Evolutionary conservation across 495 filamentous ascomycete genomes (phyloP), one percentile per base, ranked within the genome.

Genomic region (Podospora comata): DNA sequence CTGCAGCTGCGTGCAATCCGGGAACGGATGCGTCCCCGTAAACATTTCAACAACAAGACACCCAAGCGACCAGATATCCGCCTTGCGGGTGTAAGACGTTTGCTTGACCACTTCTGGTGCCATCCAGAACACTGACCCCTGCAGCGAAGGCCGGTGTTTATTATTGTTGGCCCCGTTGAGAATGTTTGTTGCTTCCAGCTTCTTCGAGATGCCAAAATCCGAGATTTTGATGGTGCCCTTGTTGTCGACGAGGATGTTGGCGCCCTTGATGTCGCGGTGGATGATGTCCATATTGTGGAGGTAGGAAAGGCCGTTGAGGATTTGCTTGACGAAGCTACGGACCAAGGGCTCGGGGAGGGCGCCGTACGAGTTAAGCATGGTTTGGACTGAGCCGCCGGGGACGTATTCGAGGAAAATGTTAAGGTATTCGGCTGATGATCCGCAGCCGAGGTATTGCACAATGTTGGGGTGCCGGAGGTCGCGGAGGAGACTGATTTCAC

Each of bases 321-420:
- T 99, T 79, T 99, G 96, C 15, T 93, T 91, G 70, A 97, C 94
- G 71, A 99, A 98, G 78, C 92, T 97, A 74, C 94, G 91, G 69
- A 99, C 92, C 60, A 99, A 85, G 2, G 93, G 92, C 72, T 99
- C 95, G 57, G 91, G 89, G 62, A 97, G 88, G 18, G 93, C 92
- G 67, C 96, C 96, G 81, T 99, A 99, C 71, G 93, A 95, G 77
- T 97, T 95, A 68, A 99, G 89, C 92, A 99, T 97, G 5, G 92
- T 94, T 54, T 96, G 94, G 44, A 99, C 96, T 16, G 94, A 97
- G 32, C 95, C 95, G 77, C 95, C 95, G 39, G 95, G 92, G 7
- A 99, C 95, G 79, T 99, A 99, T 79, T 99, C 95, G 73, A 99
- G 87, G 88, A 99, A 99, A 89, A 99, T 99, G 82, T 99, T 99